phyloP scores from a whole-genome alignment of 2,329 filamentous ascomycete species.

The Cordyceps sp. region DNA sequence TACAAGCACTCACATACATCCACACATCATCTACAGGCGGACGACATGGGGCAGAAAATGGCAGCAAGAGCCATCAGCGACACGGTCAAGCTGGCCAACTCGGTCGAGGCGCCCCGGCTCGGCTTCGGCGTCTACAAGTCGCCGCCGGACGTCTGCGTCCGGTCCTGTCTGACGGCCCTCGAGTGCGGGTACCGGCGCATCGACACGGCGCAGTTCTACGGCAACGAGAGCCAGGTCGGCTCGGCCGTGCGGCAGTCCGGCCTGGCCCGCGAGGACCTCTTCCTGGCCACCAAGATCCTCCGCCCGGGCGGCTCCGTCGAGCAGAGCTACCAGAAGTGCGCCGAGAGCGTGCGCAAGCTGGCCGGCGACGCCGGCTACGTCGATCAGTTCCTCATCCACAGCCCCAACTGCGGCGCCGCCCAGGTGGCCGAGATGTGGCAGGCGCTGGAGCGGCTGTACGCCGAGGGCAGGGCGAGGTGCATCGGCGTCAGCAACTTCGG shows the following conservation, averaged over 20 bases:
- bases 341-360: slow-evolving; percentile 49
- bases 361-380: slow-evolving; percentile 42
- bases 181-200: slow-evolving; percentile 42
- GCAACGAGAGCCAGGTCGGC: slow-evolving; percentile 51
- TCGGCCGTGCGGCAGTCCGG: slow-evolving; percentile 40
- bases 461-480: slow-evolving; percentile 40
- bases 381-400: slow-evolving; percentile 57
- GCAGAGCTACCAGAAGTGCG: slow-evolving; percentile 37
- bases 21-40: no score
- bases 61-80: slow-evolving; percentile 1
- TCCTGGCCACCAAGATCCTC: slow-evolving; percentile 56
- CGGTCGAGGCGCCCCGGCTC: slow-evolving; percentile 37
- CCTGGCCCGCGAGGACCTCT: slow-evolving; percentile 41
- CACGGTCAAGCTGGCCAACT: slow-evolving; percentile 8
- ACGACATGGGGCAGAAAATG: no score
- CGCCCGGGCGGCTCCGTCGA: slow-evolving; percentile 25
- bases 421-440: slow-evolving; percentile 44
- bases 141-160: slow-evolving; percentile 30
- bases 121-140: slow-evolving; percentile 57
- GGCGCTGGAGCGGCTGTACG: slow-evolving; percentile 43
- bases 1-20: no score
- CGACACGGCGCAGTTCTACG: slow-evolving; percentile 46
- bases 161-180: slow-evolving; percentile 38
- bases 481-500: slow-evolving; percentile 64
- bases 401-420: slow-evolving; percentile 35